phyloP scores from a whole-genome alignment of 306 rosid species.

The Vigna radiata region DNA sequence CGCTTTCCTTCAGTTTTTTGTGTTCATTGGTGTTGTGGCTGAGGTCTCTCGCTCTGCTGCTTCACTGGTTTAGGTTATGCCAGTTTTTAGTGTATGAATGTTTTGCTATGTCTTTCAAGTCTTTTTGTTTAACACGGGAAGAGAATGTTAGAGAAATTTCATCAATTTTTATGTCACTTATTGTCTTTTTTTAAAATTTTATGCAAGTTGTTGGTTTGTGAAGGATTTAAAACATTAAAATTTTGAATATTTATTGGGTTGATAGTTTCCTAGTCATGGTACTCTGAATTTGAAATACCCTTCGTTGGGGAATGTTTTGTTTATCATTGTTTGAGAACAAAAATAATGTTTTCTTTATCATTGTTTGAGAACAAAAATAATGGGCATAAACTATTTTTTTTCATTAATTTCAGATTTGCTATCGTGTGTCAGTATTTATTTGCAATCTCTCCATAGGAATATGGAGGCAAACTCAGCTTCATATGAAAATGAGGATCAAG shows the following conservation, averaged over 20 bases:
- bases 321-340: background rate
- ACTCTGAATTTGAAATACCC: too few relatives aligned
- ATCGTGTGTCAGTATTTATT: background rate
- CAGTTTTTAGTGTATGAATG: background rate
- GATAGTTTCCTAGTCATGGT: too few relatives aligned
- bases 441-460: conserved; percentile 28
- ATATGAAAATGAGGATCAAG: conserved; percentile 45
- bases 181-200: background rate
- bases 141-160: conserved; percentile 26
- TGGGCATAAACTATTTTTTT: background rate
- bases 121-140: background rate
- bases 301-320: background rate
- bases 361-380: background rate
- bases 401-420: background rate
- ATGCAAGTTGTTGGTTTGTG: conserved; percentile 21
- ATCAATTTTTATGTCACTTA: background rate
- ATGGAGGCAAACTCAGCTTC: conserved; percentile 59
- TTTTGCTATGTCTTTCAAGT: background rate
- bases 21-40: conserved; percentile 82
- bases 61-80: conserved; percentile 57
- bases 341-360: background rate
- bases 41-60: conserved; percentile 91
- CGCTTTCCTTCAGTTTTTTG: conserved; percentile 77
- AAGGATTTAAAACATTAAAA: conserved; percentile 18
- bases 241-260: conserved; percentile 30